Evolutionary conservation across 371 early-diverging fungal species (phyloP).

Genomic region (Mortierella sp.): DNA sequence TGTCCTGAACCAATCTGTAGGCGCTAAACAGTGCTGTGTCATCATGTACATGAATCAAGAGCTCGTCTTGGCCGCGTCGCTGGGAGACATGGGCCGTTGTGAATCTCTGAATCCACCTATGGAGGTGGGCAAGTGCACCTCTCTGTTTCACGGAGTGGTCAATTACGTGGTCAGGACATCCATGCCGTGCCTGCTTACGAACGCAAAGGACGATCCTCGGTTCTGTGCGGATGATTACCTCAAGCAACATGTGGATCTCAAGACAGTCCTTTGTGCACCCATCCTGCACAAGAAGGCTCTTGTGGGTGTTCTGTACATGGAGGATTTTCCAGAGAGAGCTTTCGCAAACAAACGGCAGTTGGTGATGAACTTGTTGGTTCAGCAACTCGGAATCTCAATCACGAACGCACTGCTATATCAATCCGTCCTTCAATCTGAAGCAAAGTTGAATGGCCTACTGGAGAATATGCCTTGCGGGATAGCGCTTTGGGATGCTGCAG

Average conservation of each 20-base stretch:
- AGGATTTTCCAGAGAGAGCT: conserved; percentile 62
- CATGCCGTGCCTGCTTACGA: conserved; percentile 27
- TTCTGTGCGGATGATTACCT: conserved; percentile 52
- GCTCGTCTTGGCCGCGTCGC: conserved; percentile 37
- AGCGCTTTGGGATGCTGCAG: conserved; percentile 44
- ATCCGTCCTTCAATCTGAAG: conserved; percentile 43
- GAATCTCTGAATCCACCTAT: conserved; percentile 46
- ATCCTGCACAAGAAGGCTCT: conserved; percentile 61
- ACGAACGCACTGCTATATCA: conserved; percentile 67
- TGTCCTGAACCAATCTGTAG: conserved; percentile 43
- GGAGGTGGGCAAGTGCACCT: conserved; percentile 23
- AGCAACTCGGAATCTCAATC: conserved; percentile 71
- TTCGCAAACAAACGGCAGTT: conserved; percentile 66
- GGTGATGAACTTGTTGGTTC: conserved; percentile 65
- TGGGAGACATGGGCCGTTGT: conserved; percentile 32
- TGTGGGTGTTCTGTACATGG: conserved; percentile 65
- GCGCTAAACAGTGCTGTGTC: conserved; percentile 39
- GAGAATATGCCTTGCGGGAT: conserved; percentile 54
- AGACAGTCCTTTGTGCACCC: conserved; percentile 67
- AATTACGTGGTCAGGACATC: conserved; percentile 51
- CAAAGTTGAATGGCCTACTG: conserved; percentile 41
- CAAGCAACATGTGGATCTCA: conserved; percentile 53
- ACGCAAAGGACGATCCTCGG: conserved; percentile 50
- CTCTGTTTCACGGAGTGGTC: conserved; percentile 45
- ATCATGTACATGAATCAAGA: conserved; percentile 44